A percentile compares a stretch with the other conserved stretches of the same genome.
These are phyloP conservation scores for Leptodontidium sp. DNA, from an alignment of 2,329 filamentous ascomycete species.

Conservation along the genomic window DNA sequence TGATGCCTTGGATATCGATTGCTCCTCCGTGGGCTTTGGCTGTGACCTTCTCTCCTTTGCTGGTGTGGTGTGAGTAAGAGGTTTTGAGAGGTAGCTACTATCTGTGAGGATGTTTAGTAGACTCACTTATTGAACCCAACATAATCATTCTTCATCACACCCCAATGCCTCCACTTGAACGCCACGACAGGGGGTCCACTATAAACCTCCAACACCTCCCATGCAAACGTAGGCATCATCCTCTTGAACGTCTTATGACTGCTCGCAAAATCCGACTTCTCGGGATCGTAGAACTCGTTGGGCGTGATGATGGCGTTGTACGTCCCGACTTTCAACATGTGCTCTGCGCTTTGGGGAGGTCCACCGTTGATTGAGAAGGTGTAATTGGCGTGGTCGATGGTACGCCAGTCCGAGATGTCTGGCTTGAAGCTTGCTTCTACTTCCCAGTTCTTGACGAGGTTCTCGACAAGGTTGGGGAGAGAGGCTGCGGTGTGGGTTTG, in stretches of 20 bases:
- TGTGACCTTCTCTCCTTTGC: constrained; percentile 68
- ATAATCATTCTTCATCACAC: constrained; percentile 71
- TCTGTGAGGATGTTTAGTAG: not conserved
- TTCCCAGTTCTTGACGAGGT: constrained; percentile 78
- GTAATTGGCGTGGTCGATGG: constrained; percentile 66
- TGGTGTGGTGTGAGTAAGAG: constrained; percentile 43
- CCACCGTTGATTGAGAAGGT: constrained; percentile 70
- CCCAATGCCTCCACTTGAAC: constrained; percentile 75
- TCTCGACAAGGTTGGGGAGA: constrained; percentile 69
- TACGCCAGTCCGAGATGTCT: constrained; percentile 68
- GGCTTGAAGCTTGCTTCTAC: constrained; percentile 75
- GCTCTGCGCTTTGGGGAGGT: constrained; percentile 61
- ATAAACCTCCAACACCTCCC: constrained; percentile 75
- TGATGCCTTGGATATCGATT: constrained; percentile 71
- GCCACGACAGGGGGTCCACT: constrained; percentile 68
- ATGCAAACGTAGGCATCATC: constrained; percentile 77
- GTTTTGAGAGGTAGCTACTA: not conserved
- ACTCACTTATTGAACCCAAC: constrained; percentile 68
- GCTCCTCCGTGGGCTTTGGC: constrained; percentile 66
- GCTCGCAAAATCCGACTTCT: constrained; percentile 65
- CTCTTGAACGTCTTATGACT: constrained; percentile 77
- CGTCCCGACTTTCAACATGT: constrained; percentile 73
- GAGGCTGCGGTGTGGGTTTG: constrained; percentile 62
- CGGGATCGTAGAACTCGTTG: constrained; percentile 70
- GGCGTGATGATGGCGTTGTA: constrained; percentile 73